phyloP scores from a whole-genome alignment of 768 basidiomycete genomes.

The Austroboletus eburneus region DNA sequence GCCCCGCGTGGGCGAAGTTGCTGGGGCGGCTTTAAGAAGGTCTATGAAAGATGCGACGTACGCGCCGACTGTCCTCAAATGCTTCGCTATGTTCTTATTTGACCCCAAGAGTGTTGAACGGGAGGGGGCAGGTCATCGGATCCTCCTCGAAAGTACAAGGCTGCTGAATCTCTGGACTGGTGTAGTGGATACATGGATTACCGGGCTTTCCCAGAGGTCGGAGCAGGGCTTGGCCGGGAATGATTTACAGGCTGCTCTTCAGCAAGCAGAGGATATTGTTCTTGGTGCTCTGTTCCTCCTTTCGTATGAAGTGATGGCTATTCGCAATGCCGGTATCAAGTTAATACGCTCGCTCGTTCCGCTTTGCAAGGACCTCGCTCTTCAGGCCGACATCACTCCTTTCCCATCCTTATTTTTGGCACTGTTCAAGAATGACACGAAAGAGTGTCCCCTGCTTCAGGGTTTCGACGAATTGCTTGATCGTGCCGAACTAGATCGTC shows the following conservation, averaged over 20 bases:
- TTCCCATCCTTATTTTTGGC: slow-evolving; percentile 43
- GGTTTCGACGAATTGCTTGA: slow-evolving; percentile 69
- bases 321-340: slow-evolving; percentile 60
- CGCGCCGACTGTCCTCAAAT: slow-evolving; percentile 54
- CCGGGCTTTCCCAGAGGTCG: slow-evolving; percentile 40
- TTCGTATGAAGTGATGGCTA: slow-evolving; percentile 46
- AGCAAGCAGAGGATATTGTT: slow-evolving; percentile 59
- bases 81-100: slow-evolving; percentile 72
- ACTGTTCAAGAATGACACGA: slow-evolving; percentile 47
- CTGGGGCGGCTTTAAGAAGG: slow-evolving; percentile 63
- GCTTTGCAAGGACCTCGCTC: slow-evolving; percentile 43
- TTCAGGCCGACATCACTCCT: slow-evolving; percentile 27
- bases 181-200: slow-evolving; percentile 67
- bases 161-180: slow-evolving; percentile 71
- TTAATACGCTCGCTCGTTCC: slow-evolving; percentile 55
- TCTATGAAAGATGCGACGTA: slow-evolving; percentile 61
- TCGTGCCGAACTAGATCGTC: slow-evolving; percentile 50
- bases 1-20: slow-evolving; percentile 64
- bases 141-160: slow-evolving; percentile 63
- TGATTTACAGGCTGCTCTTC: slow-evolving; percentile 39
- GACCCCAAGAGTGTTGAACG: slow-evolving; percentile 57
- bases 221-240: slow-evolving; percentile 37
- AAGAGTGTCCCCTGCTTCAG: slow-evolving; percentile 46
- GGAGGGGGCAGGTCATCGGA: slow-evolving; percentile 58
- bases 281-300: slow-evolving; percentile 74